A percentile compares a stretch with the other conserved stretches of the same genome.
Conservation (phyloP, 208 protist species). For the Leishmania guyanensis region DNA sequence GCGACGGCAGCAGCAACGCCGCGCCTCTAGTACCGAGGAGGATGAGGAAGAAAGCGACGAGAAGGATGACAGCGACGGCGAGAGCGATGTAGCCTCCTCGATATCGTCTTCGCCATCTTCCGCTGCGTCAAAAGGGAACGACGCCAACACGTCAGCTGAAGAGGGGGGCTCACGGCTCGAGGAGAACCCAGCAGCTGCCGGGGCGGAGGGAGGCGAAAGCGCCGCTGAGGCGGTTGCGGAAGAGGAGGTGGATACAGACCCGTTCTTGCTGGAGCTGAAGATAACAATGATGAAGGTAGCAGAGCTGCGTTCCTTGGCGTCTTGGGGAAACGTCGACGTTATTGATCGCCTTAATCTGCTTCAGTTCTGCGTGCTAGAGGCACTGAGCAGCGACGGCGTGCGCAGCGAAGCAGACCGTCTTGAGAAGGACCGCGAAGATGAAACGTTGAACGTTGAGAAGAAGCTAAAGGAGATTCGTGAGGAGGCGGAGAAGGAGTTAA, state of each 20-base stretch:
- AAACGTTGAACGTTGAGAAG: slow-evolving; percentile 47
- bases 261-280: slow-evolving; percentile 55
- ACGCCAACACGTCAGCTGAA: slow-evolving; percentile 18
- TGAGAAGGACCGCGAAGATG: slow-evolving; percentile 55
- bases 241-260: slow-evolving; percentile 29
- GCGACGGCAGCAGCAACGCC: slow-evolving; percentile 35
- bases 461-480: slow-evolving; percentile 69
- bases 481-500: slow-evolving; percentile 78
- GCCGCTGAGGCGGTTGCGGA: neutral
- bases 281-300: slow-evolving; percentile 61
- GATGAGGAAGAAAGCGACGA: slow-evolving; percentile 32
- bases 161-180: neutral
- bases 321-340: slow-evolving; percentile 85
- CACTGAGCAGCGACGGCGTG: slow-evolving; percentile 48
- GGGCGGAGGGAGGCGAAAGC: slow-evolving; percentile 15
- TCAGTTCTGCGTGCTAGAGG: slow-evolving; percentile 72
- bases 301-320: slow-evolving; percentile 58
- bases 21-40: slow-evolving; percentile 11
- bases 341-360: slow-evolving; percentile 80
- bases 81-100: slow-evolving; percentile 1
- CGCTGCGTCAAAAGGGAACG: neutral
- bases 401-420: slow-evolving; percentile 64
- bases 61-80: slow-evolving; percentile 19
- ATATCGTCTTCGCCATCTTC: neutral
- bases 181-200: slow-evolving; percentile 6